These are phyloP conservation scores for Pseudogymnoascus sp. DNA, from an alignment of 2,329 filamentous ascomycete species.

Conservation along the genomic window DNA sequence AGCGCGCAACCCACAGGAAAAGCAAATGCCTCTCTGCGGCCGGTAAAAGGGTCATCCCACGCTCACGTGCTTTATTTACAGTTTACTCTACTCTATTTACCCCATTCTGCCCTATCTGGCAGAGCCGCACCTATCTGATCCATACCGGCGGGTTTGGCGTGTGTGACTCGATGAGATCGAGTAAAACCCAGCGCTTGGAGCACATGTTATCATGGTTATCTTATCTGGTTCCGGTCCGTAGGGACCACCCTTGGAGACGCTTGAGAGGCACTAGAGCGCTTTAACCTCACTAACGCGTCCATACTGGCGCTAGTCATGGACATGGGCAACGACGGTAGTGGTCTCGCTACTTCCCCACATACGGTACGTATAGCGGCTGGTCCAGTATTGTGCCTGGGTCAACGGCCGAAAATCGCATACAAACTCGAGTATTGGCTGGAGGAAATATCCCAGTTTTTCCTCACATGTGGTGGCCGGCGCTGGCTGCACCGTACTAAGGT, in stretches of 20 bases:
- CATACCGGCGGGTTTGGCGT: not conserved
- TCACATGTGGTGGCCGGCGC: not conserved
- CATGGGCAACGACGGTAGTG: not conserved
- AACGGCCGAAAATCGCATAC: not conserved
- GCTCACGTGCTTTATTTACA: not conserved
- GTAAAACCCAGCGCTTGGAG: not conserved
- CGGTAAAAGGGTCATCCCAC: not conserved
- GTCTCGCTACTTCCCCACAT: not conserved
- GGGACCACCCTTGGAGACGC: not conserved
- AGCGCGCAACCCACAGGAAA: not conserved
- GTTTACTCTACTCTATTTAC: not conserved
- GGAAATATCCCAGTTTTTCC: not conserved
- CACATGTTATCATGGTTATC: conserved; percentile 4
- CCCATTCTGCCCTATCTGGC: not conserved
- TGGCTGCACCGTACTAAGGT: not conserved
- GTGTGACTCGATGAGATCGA: conserved; percentile 9
- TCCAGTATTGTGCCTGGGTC: not conserved
- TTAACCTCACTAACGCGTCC: not conserved
- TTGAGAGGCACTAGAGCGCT: not conserved
- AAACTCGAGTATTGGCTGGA: not conserved
- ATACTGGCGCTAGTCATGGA: not conserved
- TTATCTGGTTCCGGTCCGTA: not conserved
- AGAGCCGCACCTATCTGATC: not conserved
- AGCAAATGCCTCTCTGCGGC: too few relatives aligned
- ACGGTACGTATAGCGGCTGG: not conserved